Evolutionary conservation across 192 early-diverging fungal genomes (phyloP).

Genomic region (Umbelopsis sp.): DNA sequence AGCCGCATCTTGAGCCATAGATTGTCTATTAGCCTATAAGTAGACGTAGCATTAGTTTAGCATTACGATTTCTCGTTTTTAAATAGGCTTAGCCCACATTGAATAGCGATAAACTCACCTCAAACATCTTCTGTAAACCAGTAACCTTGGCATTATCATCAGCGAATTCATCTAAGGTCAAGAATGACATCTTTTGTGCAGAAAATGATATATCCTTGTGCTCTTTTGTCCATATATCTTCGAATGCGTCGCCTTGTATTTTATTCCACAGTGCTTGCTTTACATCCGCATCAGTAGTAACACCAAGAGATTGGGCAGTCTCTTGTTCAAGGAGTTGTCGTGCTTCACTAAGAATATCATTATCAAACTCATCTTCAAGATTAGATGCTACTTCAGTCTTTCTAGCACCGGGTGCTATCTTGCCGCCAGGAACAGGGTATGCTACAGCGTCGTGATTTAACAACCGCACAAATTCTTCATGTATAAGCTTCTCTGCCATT

Average conservation of each 20-base stretch:
- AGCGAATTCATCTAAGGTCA: conserved; percentile 28
- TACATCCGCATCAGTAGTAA: conserved; percentile 37
- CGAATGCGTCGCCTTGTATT: conserved; percentile 33
- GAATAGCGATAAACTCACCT: conserved; percentile 19
- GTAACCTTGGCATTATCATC: conserved; percentile 38
- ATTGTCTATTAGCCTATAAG: conserved; percentile 60
- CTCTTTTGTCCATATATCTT: conserved; percentile 29
- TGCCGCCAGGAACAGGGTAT: conserved; percentile 69
- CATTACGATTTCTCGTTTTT: conserved; percentile 15
- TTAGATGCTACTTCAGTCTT: conserved; percentile 32
- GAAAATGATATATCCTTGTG: conserved; percentile 41
- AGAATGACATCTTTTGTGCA: conserved; percentile 31
- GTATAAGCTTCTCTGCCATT: conserved; percentile 60
- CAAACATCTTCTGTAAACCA: conserved; percentile 37
- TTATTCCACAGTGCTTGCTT: conserved; percentile 36
- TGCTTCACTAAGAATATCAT: conserved; percentile 56
- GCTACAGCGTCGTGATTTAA: conserved; percentile 71
- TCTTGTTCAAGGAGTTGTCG: conserved; percentile 57
- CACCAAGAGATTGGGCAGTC: conserved; percentile 24
- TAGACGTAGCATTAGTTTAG: conserved; percentile 1
- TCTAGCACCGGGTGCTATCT: conserved; percentile 45
- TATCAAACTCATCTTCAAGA: conserved; percentile 63
- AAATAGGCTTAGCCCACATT: background rate
- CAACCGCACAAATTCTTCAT: conserved; percentile 71
- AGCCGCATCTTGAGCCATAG: conserved; percentile 74